phyloP scores from a whole-genome alignment of 768 basidiomycete genomes.

The Trametes sanguinea region DNA sequence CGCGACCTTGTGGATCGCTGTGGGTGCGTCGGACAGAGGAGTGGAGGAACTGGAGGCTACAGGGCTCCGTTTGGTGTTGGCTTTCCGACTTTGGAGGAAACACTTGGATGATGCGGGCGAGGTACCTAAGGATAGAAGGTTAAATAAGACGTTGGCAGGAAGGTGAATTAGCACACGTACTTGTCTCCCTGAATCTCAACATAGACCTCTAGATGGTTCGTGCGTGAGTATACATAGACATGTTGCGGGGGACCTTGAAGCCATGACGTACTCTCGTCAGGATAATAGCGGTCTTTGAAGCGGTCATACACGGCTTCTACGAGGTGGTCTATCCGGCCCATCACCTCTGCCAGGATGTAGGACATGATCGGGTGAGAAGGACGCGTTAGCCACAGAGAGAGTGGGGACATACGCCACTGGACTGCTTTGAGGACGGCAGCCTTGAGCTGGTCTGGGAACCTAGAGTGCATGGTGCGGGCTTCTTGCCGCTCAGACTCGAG shows the following conservation, averaged over 20 bases:
- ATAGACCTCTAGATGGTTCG: constrained; percentile 62
- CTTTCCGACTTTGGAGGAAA: constrained; percentile 51
- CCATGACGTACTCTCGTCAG: constrained; percentile 73
- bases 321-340: constrained; percentile 92
- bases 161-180: constrained; percentile 43
- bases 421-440: constrained; percentile 87
- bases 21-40: constrained; percentile 43
- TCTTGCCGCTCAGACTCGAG: constrained; percentile 90
- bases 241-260: constrained; percentile 10
- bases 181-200: constrained; percentile 88
- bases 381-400: constrained; percentile 12
- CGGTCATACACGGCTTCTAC: constrained; percentile 95
- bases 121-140: constrained; percentile 56
- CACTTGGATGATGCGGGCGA: constrained; percentile 78
- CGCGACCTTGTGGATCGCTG: constrained; percentile 63
- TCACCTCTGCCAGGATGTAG: constrained; percentile 68
- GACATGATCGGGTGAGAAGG: constrained; percentile 12
- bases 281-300: constrained; percentile 94
- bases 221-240: not conserved
- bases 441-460: constrained; percentile 93
- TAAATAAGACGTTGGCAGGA: constrained; percentile 23
- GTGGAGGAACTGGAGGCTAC: constrained; percentile 37
- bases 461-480: constrained; percentile 82
- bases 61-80: constrained; percentile 2
- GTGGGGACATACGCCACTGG: constrained; percentile 88